Percentiles rank a stretch among this genome's conserved stretches.
These are phyloP conservation scores for Penicillium cataractarum DNA, from an alignment of 495 filamentous ascomycete genomes.

Conservation along the genomic window DNA sequence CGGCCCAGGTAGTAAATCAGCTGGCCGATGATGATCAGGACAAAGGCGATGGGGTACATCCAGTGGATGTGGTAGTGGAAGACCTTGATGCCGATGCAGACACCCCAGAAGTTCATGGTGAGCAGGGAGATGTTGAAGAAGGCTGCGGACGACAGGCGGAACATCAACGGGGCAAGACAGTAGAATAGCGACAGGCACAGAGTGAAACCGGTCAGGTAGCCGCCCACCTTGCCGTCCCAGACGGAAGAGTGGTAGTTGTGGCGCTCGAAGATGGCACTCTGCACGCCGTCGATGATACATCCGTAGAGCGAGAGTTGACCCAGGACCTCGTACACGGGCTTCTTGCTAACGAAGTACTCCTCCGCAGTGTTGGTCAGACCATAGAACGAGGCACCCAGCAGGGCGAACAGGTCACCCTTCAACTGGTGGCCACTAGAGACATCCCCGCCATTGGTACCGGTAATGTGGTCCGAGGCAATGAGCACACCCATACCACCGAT, in stretches of 20 bases:
- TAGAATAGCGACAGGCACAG: constrained; percentile 84
- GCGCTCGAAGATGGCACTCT: constrained; percentile 89
- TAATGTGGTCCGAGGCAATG: constrained; percentile 85
- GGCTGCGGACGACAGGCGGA: constrained; percentile 85
- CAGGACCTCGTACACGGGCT: constrained; percentile 90
- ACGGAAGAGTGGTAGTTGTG: constrained; percentile 65
- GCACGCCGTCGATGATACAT: constrained; percentile 87
- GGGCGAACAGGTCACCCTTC: constrained; percentile 90
- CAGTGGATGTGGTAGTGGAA: constrained; percentile 82
- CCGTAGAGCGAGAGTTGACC: constrained; percentile 89
- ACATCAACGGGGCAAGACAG: constrained; percentile 78
- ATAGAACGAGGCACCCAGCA: constrained; percentile 88
- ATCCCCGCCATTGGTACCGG: constrained; percentile 62
- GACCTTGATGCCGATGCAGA: constrained; percentile 83
- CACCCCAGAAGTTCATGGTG: constrained; percentile 97
- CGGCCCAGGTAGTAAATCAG: constrained; percentile 82
- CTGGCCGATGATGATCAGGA: constrained; percentile 81
- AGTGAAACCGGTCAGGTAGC: constrained; percentile 88
- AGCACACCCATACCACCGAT: constrained; percentile 91
- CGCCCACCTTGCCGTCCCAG: constrained; percentile 68
- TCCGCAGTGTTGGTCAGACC: constrained; percentile 88
- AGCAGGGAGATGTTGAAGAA: constrained; percentile 96
- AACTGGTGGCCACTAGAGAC: constrained; percentile 65
- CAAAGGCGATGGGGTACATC: constrained; percentile 95
- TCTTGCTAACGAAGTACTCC: constrained; percentile 87